Evolutionary conservation across 106 monocot species (phyloP), one percentile per base, ranked within the genome.

Genomic region (Allium fistulosum): DNA sequence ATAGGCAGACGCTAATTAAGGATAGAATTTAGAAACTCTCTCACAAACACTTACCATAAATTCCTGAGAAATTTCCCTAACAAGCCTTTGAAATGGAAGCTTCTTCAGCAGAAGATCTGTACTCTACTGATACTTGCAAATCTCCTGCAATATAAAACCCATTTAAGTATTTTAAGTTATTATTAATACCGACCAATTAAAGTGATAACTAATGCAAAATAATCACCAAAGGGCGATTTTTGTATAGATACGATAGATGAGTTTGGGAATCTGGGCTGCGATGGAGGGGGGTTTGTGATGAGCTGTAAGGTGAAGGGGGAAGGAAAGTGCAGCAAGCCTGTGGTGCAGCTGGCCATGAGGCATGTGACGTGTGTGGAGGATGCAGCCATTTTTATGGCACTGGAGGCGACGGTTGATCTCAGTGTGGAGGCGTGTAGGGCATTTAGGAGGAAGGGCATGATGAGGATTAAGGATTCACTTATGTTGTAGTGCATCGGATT

Each of bases 331-430:
- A 84, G 87, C 73, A 84, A 71, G 69, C 90, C 84, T 7, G n/a
- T 79, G 61, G 87, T 94, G 67, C 91, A 94, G 56, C 81, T 94
- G 8, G 87, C 83, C 0, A 69, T 78, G 74, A 66, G 80, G 26
- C 94, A 94, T 60, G 87, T 94, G 11, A 80, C 81, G 2, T 91
- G 94, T 37, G 68, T 91, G 17, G 94, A 94, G 74, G 91, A 94
- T 73, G 94, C 88, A 10, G 94, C 94, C 0, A 85, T 88, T 26
- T 94, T 94, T 69, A 81, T 94, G 76, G 91, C 91, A 2, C 87
- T 94, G 27, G 87, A 87, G 2, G 90, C 87, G 53, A 87, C 94
- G 2, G 94, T 94, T 2, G 90, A 94, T 48, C 94, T 94, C 10
- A 88, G 94, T 66, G 78, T 94, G 4, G 83, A 91, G 61, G 83